These are phyloP conservation scores for Aspergillus leporis DNA, from an alignment of 495 filamentous ascomycete genomes.

Conservation along the genomic window DNA sequence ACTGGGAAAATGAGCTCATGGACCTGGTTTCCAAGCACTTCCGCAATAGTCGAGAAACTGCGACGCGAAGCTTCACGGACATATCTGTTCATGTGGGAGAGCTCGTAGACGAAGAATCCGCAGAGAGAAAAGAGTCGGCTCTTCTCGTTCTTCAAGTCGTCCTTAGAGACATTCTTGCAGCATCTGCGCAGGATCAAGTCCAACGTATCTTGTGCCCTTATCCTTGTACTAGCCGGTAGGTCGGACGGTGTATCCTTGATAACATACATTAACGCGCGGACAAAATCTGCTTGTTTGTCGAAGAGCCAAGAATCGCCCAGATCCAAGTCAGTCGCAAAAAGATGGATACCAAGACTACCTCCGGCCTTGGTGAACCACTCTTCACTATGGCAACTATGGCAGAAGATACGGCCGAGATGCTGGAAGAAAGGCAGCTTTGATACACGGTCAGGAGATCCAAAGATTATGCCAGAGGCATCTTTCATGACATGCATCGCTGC, in stretches of 20 bases:
- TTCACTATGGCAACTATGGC: slow-evolving; percentile 92
- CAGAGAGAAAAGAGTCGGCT: slow-evolving; percentile 72
- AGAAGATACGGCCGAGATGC: slow-evolving; percentile 77
- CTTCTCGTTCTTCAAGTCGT: slow-evolving; percentile 68
- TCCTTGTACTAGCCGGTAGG: slow-evolving; percentile 80
- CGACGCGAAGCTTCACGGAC: slow-evolving; percentile 83
- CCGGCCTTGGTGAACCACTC: slow-evolving; percentile 98
- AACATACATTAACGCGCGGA: slow-evolving; percentile 85
- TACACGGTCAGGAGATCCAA: slow-evolving; percentile 70
- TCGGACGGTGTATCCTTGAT: slow-evolving; percentile 97
- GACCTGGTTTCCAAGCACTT: slow-evolving; percentile 71
- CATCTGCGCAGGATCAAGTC: slow-evolving; percentile 74
- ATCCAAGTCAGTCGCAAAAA: slow-evolving; percentile 75
- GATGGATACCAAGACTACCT: slow-evolving; percentile 83
- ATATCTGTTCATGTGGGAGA: slow-evolving; percentile 91
- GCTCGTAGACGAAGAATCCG: slow-evolving; percentile 77
- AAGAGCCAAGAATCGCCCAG: slow-evolving; percentile 82
- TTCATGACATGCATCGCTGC: slow-evolving; percentile 72
- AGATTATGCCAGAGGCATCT: slow-evolving; percentile 75
- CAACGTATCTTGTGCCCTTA: slow-evolving; percentile 77
- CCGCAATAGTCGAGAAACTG: slow-evolving; percentile 77
- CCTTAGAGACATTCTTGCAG: slow-evolving; percentile 70
- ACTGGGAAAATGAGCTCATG: slow-evolving; percentile 84
- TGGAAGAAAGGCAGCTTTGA: slow-evolving; percentile 77
- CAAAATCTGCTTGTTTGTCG: slow-evolving; percentile 78